Base-by-base conservation (phyloP, 371 early-diverging fungal species). In the Furculomyces boomerangus region DNA sequence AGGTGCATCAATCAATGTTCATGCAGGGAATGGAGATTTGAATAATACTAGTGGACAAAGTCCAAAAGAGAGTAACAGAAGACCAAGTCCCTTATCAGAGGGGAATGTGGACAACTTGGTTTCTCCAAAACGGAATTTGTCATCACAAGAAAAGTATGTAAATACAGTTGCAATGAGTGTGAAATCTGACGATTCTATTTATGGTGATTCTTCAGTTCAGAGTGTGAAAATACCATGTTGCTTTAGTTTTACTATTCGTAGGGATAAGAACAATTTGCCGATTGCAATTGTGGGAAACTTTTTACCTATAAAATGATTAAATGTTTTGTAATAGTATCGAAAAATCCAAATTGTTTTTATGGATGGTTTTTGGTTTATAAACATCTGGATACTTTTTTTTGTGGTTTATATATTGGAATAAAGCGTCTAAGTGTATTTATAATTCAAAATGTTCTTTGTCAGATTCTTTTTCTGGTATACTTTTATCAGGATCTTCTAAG, bases 401-500 rank as follows among this genome's bases (percentile, higher is more conserved):
- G 39, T 47, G n/a, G 13, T 13, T 47, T n/a, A 14, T 39, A 39
- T 10, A 39, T 39, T 39, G 14, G n/a, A 10, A 39, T 14, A 39
- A 14, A 39, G 14, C 39, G n/a, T 39, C 39, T n/a, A 14, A 39
- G 39, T 39, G 10, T n/a, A 14, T n/a, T 14, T n/a, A 13, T 47
- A 13, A 10, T 27, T 20, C 20, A 10, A 13, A 13, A 47, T 37
- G 10, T 18, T 47, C 13, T 13, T 57, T 39, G 25, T 57, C 60
- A 20, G n/a, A 13, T n/a, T 54, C 27, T 3, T 30, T 48, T 2
- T 57, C 60, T 3, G 26, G 25, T 7, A 8, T 45, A 32, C 7
- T 59, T 7, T 54, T 77, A 43, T 69, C 67, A 61, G 66, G 61
- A 30, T 72, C 44, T 28, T 71, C 72, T 8, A 66, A 56, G 27